Base-by-base conservation (phyloP, 2,329 filamentous ascomycete genomes). In the Pezicula carpinea region DNA sequence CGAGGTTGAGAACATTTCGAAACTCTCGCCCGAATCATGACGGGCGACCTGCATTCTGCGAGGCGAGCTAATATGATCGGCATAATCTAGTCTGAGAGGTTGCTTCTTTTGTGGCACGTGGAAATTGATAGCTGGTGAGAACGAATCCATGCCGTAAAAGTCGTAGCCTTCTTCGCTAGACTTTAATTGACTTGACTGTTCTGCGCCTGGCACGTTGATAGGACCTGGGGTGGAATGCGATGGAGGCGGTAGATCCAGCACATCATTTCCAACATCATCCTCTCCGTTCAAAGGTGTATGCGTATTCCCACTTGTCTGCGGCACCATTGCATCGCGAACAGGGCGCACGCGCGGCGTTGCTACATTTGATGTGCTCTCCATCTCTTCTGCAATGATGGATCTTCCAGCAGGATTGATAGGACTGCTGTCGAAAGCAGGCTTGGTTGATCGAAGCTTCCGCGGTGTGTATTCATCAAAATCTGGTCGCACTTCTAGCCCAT, bases 301-400 rank as follows among this genome's bases (percentile, higher is more conserved):
- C 50, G 56, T 57, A 13, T 51, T 51, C 34, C 58, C 56, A 43
- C 47, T 41, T n/a, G 47, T 55, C 36, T 55, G 51, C 36, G 53
- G 39, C n/a, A 43, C 42, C 33, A 56, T 48, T 3, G 49, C 49
- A 48, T 64, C 61, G 14, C 70, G 66, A 1, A 74, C 69, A 3
- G 81, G 77, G 13, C 76, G 69, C 2, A 74, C 80, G 5, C 82
- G 61, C 0, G 81, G 81, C 0, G 80, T 85, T 2, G 79, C 68
- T 21, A 80, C 71, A 50, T 82, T 82, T 1, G 80, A 84, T 6
- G 79, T 82, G 59, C 77, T 83, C 50, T 82, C 80, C 17, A 79
- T 70, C 47, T 82, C 80, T 46, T 63, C 60, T 2, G 49, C 41
- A 36, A 59, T 49, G 8, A 58, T 52, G 15, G 51, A 50, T 32